Conservation (phyloP, 2,329 filamentous ascomycete genomes). For the Phoma sp. region DNA sequence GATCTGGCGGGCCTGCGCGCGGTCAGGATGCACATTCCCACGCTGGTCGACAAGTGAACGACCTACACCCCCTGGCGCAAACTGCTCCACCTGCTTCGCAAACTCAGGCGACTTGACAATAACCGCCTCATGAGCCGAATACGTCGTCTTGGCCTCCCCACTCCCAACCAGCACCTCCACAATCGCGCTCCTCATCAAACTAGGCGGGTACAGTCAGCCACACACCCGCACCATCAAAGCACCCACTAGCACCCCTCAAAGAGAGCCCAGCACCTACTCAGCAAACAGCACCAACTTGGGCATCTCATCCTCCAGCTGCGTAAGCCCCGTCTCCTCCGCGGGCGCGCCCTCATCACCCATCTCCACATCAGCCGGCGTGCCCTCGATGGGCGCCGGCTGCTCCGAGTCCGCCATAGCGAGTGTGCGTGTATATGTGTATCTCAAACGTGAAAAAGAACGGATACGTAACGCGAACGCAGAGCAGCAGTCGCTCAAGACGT, state of each 20-base stretch:
- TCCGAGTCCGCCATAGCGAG: conserved; percentile 40
- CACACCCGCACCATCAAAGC: too few relatives aligned
- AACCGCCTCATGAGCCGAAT: conserved; percentile 82
- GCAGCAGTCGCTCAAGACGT: background rate
- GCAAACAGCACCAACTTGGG: conserved; percentile 53
- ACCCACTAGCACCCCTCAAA: background rate
- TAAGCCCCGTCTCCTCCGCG: conserved; percentile 47
- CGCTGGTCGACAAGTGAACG: background rate
- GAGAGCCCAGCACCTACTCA: conserved; percentile 46
- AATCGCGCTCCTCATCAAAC: conserved; percentile 57
- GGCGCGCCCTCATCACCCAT: conserved; percentile 50
- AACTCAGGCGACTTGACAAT: conserved; percentile 79
- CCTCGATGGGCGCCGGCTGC: conserved; percentile 38
- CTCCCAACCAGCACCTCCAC: conserved; percentile 55
- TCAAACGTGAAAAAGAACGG: background rate
- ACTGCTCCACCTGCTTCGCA: conserved; percentile 65
- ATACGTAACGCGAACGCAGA: background rate
- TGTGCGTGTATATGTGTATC: background rate
- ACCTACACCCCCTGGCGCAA: conserved; percentile 68
- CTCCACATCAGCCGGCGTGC: conserved; percentile 54
- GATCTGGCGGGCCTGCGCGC: conserved; percentile 66
- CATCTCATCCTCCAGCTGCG: conserved; percentile 52
- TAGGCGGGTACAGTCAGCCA: conserved; percentile 23
- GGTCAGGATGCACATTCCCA: background rate
- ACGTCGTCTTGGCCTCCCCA: conserved; percentile 64